These are phyloP conservation scores for Chenopodium album DNA, from an alignment of 148 eudicot genomes.

Conservation along the genomic window DNA sequence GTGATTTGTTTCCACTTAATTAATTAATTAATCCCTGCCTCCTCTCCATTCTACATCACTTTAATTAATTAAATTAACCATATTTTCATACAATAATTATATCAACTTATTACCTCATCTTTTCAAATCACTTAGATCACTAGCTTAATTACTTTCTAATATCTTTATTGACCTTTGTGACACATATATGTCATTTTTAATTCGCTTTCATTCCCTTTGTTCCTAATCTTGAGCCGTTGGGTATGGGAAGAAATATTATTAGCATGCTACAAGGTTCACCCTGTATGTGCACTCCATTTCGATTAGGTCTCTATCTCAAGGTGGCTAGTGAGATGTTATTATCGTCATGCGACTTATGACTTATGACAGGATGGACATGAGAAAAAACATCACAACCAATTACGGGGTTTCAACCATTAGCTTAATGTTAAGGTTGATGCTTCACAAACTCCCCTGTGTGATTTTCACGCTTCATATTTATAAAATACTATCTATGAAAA, in stretches of 20 bases:
- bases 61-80: background rate
- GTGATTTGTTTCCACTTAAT: background rate
- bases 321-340: too few relatives aligned
- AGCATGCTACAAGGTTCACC: background rate
- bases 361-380: too few relatives aligned
- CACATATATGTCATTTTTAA: background rate
- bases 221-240: background rate
- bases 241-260: background rate
- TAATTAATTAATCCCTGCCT: background rate
- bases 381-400: too few relatives aligned
- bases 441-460: too few relatives aligned
- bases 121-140: background rate
- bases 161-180: background rate
- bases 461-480: too few relatives aligned
- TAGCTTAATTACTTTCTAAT: background rate
- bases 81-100: background rate
- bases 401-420: too few relatives aligned
- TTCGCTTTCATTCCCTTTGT: background rate
- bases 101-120: background rate
- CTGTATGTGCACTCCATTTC: too few relatives aligned
- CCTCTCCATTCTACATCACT: background rate
- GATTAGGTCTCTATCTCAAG: too few relatives aligned
- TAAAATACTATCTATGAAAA: too few relatives aligned
- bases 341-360: too few relatives aligned
- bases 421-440: too few relatives aligned